These are phyloP conservation scores for Arthroderma sp. DNA, from an alignment of 2,329 filamentous ascomycete species.

Conservation along the genomic window DNA sequence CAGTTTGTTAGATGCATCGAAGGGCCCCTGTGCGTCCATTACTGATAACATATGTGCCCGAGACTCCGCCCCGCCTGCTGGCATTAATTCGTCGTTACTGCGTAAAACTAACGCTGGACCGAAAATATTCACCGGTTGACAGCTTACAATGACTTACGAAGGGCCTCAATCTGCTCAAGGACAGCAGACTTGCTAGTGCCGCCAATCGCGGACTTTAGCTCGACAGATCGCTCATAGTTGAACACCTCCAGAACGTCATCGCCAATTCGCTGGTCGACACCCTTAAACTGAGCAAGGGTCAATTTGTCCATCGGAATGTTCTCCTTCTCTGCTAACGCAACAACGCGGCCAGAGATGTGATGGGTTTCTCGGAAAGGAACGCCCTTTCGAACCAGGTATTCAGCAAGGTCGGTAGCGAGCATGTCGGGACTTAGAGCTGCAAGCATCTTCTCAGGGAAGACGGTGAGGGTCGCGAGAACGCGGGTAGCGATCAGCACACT, in stretches of 20 bases:
- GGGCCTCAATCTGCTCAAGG: constrained; percentile 53
- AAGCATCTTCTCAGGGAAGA: constrained; percentile 62
- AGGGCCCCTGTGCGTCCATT: no score
- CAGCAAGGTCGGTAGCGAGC: constrained; percentile 51
- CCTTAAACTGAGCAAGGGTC: constrained; percentile 52
- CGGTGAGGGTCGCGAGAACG: constrained; percentile 59
- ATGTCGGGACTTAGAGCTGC: constrained; percentile 70
- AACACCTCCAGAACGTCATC: constrained; percentile 60
- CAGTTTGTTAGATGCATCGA: no score
- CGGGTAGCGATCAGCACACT: constrained; percentile 73
- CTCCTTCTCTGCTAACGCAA: constrained; percentile 58
- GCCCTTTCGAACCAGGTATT: constrained; percentile 32
- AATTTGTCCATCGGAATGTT: constrained; percentile 59
- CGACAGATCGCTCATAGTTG: constrained; percentile 72
- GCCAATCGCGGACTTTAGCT: constrained; percentile 63
- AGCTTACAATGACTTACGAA: constrained; percentile 24
- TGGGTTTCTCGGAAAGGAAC: constrained; percentile 69
- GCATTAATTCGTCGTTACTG: not conserved
- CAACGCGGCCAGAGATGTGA: constrained; percentile 61
- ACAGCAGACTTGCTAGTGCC: constrained; percentile 64
- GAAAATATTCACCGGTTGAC: not conserved
- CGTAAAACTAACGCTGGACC: not conserved
- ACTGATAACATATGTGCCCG: no score
- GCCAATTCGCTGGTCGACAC: constrained; percentile 56
- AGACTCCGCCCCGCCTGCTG: not conserved